These are phyloP conservation scores for Lactifluus hygrophoroides DNA, from an alignment of 768 basidiomycete species.

Conservation along the genomic window DNA sequence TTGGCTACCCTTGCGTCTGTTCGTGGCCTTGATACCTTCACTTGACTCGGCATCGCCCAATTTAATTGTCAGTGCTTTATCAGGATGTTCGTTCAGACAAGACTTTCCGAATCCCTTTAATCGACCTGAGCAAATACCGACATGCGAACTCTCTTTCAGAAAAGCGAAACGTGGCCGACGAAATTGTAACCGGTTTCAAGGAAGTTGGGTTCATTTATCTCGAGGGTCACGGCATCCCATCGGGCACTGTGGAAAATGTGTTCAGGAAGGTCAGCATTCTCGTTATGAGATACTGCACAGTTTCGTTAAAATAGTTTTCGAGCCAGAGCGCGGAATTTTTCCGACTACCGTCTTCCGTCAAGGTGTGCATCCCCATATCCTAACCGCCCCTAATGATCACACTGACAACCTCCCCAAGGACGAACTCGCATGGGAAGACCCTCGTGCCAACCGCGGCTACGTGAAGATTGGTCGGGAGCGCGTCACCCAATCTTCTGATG, in stretches of 20 bases:
- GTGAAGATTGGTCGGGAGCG: slow-evolving; percentile 75
- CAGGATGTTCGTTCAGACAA: slow-evolving; percentile 32
- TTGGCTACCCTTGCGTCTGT: background rate
- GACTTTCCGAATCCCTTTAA: slow-evolving; percentile 50
- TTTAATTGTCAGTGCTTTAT: background rate
- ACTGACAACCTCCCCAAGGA: slow-evolving; percentile 30
- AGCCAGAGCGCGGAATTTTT: slow-evolving; percentile 73
- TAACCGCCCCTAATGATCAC: background rate
- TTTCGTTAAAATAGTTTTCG: background rate
- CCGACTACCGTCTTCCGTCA: slow-evolving; percentile 47
- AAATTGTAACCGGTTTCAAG: slow-evolving; percentile 71
- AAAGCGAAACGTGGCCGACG: slow-evolving; percentile 53
- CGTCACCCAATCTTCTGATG: slow-evolving; percentile 64
- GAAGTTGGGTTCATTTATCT: slow-evolving; percentile 78
- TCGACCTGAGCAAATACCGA: slow-evolving; percentile 68
- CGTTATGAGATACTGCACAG: background rate
- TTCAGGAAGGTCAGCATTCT: slow-evolving; percentile 50
- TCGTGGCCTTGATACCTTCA: background rate
- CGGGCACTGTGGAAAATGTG: slow-evolving; percentile 44
- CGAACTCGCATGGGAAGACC: slow-evolving; percentile 73
- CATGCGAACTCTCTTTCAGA: slow-evolving; percentile 41
- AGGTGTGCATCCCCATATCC: slow-evolving; percentile 32
- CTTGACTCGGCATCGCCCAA: background rate
- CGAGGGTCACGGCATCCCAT: slow-evolving; percentile 59
- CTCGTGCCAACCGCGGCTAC: slow-evolving; percentile 79